These are phyloP conservation scores for Psilocybe azurescens DNA, from an alignment of 768 basidiomycete genomes.

Conservation along the genomic window DNA sequence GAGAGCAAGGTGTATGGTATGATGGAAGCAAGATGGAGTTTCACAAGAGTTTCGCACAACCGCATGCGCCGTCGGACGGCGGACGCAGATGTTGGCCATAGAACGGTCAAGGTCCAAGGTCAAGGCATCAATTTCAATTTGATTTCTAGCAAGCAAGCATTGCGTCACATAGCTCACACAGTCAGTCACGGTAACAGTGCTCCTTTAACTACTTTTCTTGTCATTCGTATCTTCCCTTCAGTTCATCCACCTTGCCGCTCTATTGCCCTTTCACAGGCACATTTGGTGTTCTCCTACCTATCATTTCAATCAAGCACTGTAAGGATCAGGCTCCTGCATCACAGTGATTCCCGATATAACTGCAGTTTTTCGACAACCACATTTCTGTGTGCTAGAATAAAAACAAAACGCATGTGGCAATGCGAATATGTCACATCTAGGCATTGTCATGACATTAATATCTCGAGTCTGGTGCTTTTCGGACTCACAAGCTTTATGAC, in stretches of 20 bases:
- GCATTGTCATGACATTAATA: background rate
- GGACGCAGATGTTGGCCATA: too few species aligned
- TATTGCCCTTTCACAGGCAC: too few species aligned
- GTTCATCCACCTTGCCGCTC: too few species aligned
- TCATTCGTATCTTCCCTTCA: background rate
- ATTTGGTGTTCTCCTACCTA: too few species aligned
- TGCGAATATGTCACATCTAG: conserved; percentile 2
- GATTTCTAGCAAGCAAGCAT: background rate
- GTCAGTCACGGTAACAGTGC: background rate
- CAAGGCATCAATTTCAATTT: background rate
- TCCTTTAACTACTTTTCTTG: background rate
- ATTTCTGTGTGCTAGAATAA: background rate
- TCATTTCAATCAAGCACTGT: too few species aligned
- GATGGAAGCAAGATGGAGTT: too few species aligned
- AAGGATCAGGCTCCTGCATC: too few species aligned
- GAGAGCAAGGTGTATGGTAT: too few species aligned
- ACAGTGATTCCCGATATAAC: background rate
- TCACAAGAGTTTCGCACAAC: too few species aligned
- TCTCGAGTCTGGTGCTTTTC: background rate
- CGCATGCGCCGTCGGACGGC: too few species aligned
- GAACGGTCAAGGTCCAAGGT: background rate
- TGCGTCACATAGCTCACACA: background rate
- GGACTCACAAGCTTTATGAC: too few species aligned
- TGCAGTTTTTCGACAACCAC: background rate
- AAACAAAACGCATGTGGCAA: background rate